Conservation (phyloP, 2,329 filamentous ascomycete genomes). For the Onygena corvina region DNA sequence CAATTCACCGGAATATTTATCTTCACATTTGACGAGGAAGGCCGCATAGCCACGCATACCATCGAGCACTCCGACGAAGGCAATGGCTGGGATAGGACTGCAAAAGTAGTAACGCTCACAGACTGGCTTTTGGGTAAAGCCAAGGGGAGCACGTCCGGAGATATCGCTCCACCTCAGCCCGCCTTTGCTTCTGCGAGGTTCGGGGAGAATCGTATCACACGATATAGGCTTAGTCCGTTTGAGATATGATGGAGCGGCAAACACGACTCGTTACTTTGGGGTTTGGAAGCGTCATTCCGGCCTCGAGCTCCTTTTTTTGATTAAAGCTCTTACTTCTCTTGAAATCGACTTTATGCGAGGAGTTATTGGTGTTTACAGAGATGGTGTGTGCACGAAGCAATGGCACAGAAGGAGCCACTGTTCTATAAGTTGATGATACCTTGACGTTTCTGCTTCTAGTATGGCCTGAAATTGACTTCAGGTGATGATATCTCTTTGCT, state of each 20-base stretch:
- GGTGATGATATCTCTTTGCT: background rate
- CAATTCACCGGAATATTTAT: constrained; percentile 87
- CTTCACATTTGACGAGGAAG: constrained; percentile 86
- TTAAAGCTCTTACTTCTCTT: background rate
- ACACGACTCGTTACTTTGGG: background rate
- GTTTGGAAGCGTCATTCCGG: background rate
- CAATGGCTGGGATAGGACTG: constrained; percentile 69
- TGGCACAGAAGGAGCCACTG: background rate
- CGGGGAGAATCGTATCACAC: background rate
- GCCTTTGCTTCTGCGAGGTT: background rate
- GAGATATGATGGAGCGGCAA: no score
- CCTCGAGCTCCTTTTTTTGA: background rate
- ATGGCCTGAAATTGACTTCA: no score
- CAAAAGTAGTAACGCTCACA: constrained; percentile 77
- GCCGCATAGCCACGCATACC: constrained; percentile 71
- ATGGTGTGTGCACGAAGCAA: background rate
- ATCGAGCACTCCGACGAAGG: constrained; percentile 88
- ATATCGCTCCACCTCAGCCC: constrained; percentile 8
- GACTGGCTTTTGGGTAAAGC: constrained; percentile 87
- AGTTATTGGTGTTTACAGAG: no score
- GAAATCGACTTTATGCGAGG: background rate
- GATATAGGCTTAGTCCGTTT: background rate
- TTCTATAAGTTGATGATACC: constrained; percentile 5
- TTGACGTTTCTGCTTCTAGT: background rate
- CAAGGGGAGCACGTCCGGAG: constrained; percentile 35